phyloP scores from a whole-genome alignment of 164 flowering plant genomes.

The Hamamelis virginiana region DNA sequence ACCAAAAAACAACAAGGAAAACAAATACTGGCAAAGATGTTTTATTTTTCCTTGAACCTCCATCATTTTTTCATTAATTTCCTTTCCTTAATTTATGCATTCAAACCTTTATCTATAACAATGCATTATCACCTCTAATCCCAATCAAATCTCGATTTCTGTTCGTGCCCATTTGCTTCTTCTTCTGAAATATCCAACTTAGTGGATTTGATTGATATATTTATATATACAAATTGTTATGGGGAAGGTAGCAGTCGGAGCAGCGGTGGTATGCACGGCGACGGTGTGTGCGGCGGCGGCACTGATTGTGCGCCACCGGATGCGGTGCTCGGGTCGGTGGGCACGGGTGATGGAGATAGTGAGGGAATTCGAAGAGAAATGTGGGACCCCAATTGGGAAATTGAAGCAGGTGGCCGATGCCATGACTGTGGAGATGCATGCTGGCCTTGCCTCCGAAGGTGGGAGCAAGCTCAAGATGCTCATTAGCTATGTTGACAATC shows the following conservation, averaged over 20 bases:
- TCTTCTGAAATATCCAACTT: too few relatives aligned
- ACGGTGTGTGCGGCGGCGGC: conserved; percentile 80
- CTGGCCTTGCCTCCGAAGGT: conserved; percentile 93
- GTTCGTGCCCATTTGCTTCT: too few relatives aligned
- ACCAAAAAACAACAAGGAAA: too few relatives aligned
- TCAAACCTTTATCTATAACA: too few relatives aligned
- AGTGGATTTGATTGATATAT: too few relatives aligned
- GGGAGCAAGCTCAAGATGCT: conserved; percentile 98
- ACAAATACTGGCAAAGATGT: too few relatives aligned
- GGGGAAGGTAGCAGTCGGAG: conserved; percentile 75
- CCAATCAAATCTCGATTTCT: too few relatives aligned
- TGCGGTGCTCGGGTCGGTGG: conserved; percentile 60
- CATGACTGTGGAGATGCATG: conserved; percentile 95
- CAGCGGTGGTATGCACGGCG: conserved; percentile 75
- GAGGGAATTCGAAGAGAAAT: conserved; percentile 74
- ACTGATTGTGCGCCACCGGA: conserved; percentile 61
- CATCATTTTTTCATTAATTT: too few relatives aligned
- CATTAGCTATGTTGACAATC: conserved; percentile 87
- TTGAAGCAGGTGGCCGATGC: conserved; percentile 88
- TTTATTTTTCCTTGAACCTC: too few relatives aligned
- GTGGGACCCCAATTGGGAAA: conserved; percentile 60
- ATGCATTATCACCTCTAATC: too few relatives aligned
- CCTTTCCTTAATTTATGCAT: too few relatives aligned
- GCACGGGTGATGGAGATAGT: conserved; percentile 58
- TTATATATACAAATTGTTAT: too few relatives aligned